Evolutionary conservation across 2,329 filamentous ascomycete genomes (phyloP), one percentile per base, ranked within the genome.

Genomic region (Berkeleyomyces rouxiae): DNA sequence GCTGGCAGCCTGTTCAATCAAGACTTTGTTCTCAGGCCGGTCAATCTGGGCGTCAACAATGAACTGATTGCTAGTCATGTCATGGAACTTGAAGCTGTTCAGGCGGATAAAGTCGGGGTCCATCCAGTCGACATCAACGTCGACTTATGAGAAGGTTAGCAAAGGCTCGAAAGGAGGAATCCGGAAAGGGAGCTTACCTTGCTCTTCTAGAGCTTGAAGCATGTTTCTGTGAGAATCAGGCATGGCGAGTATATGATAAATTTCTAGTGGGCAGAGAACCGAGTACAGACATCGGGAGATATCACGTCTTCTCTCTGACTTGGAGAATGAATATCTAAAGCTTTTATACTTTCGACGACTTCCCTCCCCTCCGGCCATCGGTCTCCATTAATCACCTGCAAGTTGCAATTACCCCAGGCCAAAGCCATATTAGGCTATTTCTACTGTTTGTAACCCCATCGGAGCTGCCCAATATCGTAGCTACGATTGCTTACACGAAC

Each of bases 41-140:
- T 71, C 71, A 64, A 79, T 73, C 65, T 78, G 74, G 37, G 74
- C 72, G 61, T 79, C 75, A 37, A 78, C 77, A 71, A 73, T 76
- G 3, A 76, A 70, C 67, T 79, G 77, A 67, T 79, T 79, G 69
- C 75, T 77, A 3, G 77, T 79, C 69, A 77, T 75, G 65, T 79
- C 77, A 63, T 78, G 74, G 36, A 75, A 74, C 3, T 70, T 71
- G 64, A 78, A 73, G 9, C 73, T 72, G 68, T 78, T 74, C n/a
- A 68, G 69, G 62, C 74, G 74, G 65, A 77, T 74, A 67, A 75
- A 78, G 11, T 76, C 74, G 0, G 76, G 74, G 64, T 77, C 77
- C 77, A 79, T 79, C 72, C 75, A 78, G 66, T 79, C 77, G 33
- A 79, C 75, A 64, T 79, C 77, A 61, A 79, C 71, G 40, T 79